phyloP scores from a whole-genome alignment of 2,329 filamentous ascomycete species.

The Massarina eburnea region DNA sequence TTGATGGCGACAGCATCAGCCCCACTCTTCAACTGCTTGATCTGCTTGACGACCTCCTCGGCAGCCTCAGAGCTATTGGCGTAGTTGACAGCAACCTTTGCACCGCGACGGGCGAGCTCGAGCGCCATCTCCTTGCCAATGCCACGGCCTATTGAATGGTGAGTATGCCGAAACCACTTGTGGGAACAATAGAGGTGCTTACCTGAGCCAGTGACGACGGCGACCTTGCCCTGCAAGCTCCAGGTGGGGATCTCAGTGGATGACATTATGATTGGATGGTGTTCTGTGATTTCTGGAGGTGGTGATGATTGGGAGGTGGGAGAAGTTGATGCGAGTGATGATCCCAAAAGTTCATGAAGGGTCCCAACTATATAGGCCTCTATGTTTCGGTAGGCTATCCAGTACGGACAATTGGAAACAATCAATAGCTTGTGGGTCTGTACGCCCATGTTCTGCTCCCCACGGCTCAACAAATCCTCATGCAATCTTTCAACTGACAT shows the following conservation, averaged over 20 bases:
- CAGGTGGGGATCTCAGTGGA: constrained; percentile 46
- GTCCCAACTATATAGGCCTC: constrained; percentile 34
- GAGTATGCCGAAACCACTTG: constrained; percentile 7
- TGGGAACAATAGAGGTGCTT: constrained; percentile 16
- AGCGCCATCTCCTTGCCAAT: constrained; percentile 68
- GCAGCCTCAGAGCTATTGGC: constrained; percentile 66
- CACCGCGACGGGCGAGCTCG: constrained; percentile 65
- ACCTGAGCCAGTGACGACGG: constrained; percentile 57
- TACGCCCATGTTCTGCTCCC: constrained; percentile 16
- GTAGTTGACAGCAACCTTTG: constrained; percentile 68
- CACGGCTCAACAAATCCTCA: constrained; percentile 25
- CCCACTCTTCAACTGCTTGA: constrained; percentile 63
- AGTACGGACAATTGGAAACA: constrained; percentile 31
- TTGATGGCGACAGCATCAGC: constrained; percentile 65
- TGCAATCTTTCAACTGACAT: constrained; percentile 12
- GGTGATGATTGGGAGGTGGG: constrained; percentile 9
- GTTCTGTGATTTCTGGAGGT: constrained; percentile 13
- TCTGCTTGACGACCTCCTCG: constrained; percentile 65
- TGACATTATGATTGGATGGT: constrained; percentile 39
- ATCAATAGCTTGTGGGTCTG: constrained; percentile 21
- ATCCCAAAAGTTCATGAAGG: constrained; percentile 17
- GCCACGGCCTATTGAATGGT: constrained; percentile 55
- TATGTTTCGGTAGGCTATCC: constrained; percentile 32
- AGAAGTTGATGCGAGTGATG: constrained; percentile 22
- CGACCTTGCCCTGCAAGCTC: constrained; percentile 57